Base-by-base conservation (phyloP, 371 early-diverging fungal species). In the Nematocida sp. region DNA sequence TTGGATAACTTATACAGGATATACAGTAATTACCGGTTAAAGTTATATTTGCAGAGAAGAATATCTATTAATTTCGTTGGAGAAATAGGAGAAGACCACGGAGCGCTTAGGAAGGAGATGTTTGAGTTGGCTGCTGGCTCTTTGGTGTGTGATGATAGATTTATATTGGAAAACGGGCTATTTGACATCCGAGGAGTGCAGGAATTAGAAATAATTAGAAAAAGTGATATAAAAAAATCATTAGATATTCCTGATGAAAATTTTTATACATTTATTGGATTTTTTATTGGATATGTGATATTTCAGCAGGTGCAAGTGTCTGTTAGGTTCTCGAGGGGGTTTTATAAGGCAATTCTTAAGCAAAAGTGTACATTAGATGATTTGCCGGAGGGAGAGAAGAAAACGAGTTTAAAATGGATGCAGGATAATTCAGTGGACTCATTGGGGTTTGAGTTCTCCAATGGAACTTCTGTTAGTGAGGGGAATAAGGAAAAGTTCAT, bases 21-120 rank as follows among this genome's bases (percentile, higher is more conserved):
- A 28, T 71, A 45, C 33, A 33, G 35, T 5, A 42, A 71, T 53
- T 60, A 57, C 26, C n/a, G 28, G 26, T 42, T 23, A 13, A 49
- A 45, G 26, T 35, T 35, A 5, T 23, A 61, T 13, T 13, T 71
- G 32, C 30, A 61, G n/a, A 60, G 48, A 50, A 59, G 35, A 42
- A 59, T 71, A 28, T 33, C 50, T 7, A 38, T 71, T n/a, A 71
- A 71, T 51, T 71, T 71, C 32, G 26, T 59, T 28, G 59, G 61
- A 2, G 75, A 71, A 39, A 9, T 71, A n/a, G 75, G 75, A 26
- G 61, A 71, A 30, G 75, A 71, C 61, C 75, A 71, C 63, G 75
- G 75, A 1, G 75, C 75, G 5, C 64, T 71, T 3, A 39, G 75
- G 11, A 71, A 71, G 47, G 75, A 71, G 55, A 57, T 71, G 36